These are phyloP conservation scores for Debaryomyces maramus DNA, from an alignment of 805 yeast genomes.

Conservation along the genomic window DNA sequence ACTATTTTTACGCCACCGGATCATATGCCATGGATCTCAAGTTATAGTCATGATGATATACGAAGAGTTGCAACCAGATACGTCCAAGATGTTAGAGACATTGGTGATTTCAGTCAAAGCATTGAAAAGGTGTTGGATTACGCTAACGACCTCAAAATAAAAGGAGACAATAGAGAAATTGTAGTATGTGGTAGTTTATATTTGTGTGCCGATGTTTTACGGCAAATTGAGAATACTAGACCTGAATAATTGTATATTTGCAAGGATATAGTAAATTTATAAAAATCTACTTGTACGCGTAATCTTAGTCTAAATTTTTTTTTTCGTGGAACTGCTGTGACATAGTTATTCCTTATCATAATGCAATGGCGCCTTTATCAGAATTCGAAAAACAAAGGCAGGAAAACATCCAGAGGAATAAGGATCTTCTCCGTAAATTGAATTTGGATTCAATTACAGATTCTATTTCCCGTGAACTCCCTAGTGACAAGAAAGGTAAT, in stretches of 20 bases:
- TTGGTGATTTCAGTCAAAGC: conserved; percentile 6
- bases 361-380: conserved; percentile 40
- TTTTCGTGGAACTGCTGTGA: background rate
- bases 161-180: conserved; percentile 28
- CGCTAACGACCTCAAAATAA: conserved; percentile 8
- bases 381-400: conserved; percentile 72
- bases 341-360: no score
- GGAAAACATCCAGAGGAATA: conserved; percentile 81
- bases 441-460: conserved; percentile 61
- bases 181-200: conserved; percentile 46
- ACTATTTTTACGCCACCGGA: conserved; percentile 70
- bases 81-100: conserved; percentile 20
- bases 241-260: no score
- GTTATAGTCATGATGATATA: conserved; percentile 42
- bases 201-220: conserved; percentile 41
- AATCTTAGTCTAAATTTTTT: background rate
- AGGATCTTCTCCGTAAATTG: conserved; percentile 67
- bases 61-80: conserved; percentile 19
- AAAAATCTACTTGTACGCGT: background rate
- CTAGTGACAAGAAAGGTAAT: conserved; percentile 11
- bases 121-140: conserved; percentile 15
- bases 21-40: conserved; percentile 90
- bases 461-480: conserved; percentile 51
- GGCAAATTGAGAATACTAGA: no score
- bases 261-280: background rate